These are phyloP conservation scores for Lepiota subincarnata DNA, from an alignment of 768 basidiomycete species.

Conservation along the genomic window DNA sequence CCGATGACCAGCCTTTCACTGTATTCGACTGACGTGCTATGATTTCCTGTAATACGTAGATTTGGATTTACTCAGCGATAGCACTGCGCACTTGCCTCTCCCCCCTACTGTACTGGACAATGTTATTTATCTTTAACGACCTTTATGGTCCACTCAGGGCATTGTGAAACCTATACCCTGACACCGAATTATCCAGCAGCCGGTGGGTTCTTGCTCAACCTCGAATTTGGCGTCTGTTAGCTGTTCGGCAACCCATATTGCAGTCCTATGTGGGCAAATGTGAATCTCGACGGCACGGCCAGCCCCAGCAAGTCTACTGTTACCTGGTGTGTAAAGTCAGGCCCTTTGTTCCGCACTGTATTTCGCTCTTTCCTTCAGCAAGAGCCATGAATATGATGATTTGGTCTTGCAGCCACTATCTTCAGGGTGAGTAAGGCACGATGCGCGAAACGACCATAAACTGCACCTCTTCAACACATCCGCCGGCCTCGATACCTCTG, in stretches of 20 bases:
- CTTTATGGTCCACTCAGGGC: background rate
- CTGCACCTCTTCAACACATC: constrained; percentile 69
- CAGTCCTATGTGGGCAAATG: constrained; percentile 38
- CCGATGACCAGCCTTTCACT: constrained; percentile 32
- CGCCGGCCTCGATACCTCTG: constrained; percentile 55
- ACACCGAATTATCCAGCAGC: constrained; percentile 49
- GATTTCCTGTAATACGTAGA: constrained; percentile 21
- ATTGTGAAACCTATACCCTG: constrained; percentile 59
- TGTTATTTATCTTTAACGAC: constrained; percentile 1
- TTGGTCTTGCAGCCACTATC: constrained; percentile 64
- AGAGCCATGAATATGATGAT: constrained; percentile 76
- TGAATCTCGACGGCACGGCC: background rate
- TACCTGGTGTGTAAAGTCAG: constrained; percentile 68
- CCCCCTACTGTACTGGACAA: constrained; percentile 1
- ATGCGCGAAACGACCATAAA: background rate
- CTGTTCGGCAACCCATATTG: constrained; percentile 69
- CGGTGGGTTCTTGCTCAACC: constrained; percentile 39
- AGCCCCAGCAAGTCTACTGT: constrained; percentile 20
- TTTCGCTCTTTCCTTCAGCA: constrained; percentile 57
- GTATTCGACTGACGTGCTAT: constrained; percentile 16
- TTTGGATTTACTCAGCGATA: background rate
- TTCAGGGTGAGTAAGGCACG: background rate
- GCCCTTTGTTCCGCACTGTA: constrained; percentile 51
- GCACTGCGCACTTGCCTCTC: background rate
- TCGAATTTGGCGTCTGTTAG: constrained; percentile 65